Evolutionary conservation across 345 rosid species (phyloP), one percentile per base, ranked within the genome.

Genomic region (Gossypium anomalum): DNA sequence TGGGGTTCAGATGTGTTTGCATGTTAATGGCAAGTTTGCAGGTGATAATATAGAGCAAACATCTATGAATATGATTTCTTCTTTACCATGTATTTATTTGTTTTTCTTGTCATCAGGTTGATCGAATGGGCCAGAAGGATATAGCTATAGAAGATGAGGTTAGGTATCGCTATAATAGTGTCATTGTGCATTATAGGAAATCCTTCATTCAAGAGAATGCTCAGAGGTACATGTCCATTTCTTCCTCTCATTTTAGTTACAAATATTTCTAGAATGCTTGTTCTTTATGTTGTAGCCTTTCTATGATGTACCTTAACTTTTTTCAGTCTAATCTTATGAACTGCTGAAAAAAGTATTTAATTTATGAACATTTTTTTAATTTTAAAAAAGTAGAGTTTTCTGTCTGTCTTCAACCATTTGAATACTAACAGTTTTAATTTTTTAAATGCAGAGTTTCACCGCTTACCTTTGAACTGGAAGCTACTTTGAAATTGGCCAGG

Each of bases 381-480:
- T 23, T 16, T 0, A 1, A 64, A 34, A 19, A 45, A 12, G 3
- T 3, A 13, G 45, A 47, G 9, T 16, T 23, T n/a, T 7, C 29
- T 56, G 45, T n/a, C 59, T 10, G 2, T 58, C 43, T 82, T 9
- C 3, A 38, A 62, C 72, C 17, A 67, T 27, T 71, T 76, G 76
- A 75, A 44, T 25, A 41, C 52, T 68, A 58, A 25, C 73, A 65
- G 23, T 61, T 19, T 1, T 73, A 53, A 52, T 70, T 67, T 41
- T 25, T 83, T 70, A 48, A 73, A 57, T 88, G 82, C 95, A 93
- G 97, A 81, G 98, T 96, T 79, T 96, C 98, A 19, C 99, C 98
- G 16, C 22, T 58, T 78, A 90, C 95, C 89, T 96, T 96, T 89
- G 99, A 95, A 79, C 97, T 95, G 49, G 99, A 95, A 87, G 97